Evolutionary conservation across 805 yeast genomes (phyloP).

Genomic region (Nakazawaea sp.): DNA sequence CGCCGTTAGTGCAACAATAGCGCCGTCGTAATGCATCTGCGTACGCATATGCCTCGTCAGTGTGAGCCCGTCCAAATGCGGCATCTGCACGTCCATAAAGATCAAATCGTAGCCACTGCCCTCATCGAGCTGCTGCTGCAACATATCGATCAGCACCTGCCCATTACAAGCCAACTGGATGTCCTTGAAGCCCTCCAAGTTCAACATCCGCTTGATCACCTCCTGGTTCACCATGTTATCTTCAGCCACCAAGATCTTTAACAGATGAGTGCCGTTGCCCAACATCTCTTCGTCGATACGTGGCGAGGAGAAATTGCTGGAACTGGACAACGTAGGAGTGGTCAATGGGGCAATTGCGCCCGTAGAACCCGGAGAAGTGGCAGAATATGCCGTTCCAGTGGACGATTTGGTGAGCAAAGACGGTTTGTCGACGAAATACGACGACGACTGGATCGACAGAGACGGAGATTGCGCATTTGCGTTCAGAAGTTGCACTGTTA

Average conservation of each 20-base stretch:
- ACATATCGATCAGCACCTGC: constrained; percentile 71
- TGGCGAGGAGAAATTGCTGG: neutral
- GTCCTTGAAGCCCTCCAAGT: constrained; percentile 68
- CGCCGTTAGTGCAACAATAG: constrained; percentile 92
- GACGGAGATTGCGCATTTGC: constrained; percentile 5
- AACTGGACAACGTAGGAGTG: neutral
- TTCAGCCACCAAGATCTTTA: constrained; percentile 78
- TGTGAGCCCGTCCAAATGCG: constrained; percentile 78
- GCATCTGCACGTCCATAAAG: constrained; percentile 97
- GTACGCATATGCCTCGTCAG: constrained; percentile 73
- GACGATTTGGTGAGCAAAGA: constrained; percentile 37
- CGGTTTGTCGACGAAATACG: constrained; percentile 32
- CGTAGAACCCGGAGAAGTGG: constrained; percentile 3
- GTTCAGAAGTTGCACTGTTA: constrained; percentile 6
- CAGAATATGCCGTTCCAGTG: constrained; percentile 45
- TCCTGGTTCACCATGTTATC: constrained; percentile 93
- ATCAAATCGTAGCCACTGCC: constrained; percentile 56
- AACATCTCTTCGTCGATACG: neutral
- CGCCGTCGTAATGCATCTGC: constrained; percentile 53
- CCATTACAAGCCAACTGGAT: constrained; percentile 87
- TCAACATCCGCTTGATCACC: constrained; percentile 83
- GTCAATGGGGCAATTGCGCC: neutral
- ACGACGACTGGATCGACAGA: constrained; percentile 9
- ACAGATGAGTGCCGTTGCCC: constrained; percentile 17
- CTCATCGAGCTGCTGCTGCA: constrained; percentile 38